phyloP scores from a whole-genome alignment of 2,329 filamentous ascomycete genomes.

The Lasiodiplodia sp. region DNA sequence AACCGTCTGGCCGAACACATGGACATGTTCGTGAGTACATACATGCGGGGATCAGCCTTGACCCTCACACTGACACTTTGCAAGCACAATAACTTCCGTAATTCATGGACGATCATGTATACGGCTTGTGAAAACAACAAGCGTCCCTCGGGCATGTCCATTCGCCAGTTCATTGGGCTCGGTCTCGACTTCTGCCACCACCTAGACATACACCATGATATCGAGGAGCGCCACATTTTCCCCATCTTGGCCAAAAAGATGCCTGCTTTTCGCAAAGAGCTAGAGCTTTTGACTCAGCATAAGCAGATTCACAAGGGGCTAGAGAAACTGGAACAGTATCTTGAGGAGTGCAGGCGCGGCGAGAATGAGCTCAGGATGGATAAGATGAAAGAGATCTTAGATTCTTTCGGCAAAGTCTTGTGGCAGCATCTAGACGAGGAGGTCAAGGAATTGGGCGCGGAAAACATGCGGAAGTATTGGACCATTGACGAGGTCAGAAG shows the following conservation, averaged over 20 bases:
- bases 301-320: constrained; percentile 79
- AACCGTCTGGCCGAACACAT: constrained; percentile 78
- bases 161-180: constrained; percentile 71
- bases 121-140: constrained; percentile 66
- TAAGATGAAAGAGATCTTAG: constrained; percentile 75
- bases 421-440: constrained; percentile 88
- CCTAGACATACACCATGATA: constrained; percentile 79
- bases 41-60: constrained; percentile 18
- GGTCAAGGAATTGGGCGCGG: constrained; percentile 77
- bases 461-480: constrained; percentile 90
- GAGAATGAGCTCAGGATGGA: constrained; percentile 65
- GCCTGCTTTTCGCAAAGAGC: constrained; percentile 75
- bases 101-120: constrained; percentile 75
- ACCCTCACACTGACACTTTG: constrained; percentile 12
- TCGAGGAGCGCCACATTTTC: constrained; percentile 85
- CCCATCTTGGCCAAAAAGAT: constrained; percentile 78
- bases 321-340: constrained; percentile 71
- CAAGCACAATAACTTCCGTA: constrained; percentile 79
- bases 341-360: constrained; percentile 67
- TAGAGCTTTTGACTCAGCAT: constrained; percentile 77
- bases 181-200: constrained; percentile 75
- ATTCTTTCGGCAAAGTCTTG: constrained; percentile 78
- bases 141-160: constrained; percentile 69
- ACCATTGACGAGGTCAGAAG: constrained; percentile 74
- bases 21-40: constrained; percentile 67